Conservation (phyloP, 352 stramenopile genomes). For the Globisporangium spinosum region DNA sequence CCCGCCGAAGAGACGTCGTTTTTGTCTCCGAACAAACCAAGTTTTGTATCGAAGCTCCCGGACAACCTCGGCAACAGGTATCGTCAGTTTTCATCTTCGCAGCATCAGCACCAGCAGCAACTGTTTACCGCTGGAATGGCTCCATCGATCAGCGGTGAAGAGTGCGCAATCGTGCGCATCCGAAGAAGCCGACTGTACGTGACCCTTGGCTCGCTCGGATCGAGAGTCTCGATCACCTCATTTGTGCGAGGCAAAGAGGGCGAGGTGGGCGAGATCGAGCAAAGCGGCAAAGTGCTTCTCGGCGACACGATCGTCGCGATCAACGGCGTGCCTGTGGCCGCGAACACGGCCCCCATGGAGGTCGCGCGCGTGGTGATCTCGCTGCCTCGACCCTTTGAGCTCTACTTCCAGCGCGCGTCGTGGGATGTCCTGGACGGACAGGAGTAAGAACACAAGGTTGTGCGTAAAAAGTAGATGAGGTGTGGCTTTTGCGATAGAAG, state of each 20-base stretch:
- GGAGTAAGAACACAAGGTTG: neutral
- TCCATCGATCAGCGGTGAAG: constrained; percentile 5
- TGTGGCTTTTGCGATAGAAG: neutral
- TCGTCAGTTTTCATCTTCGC: neutral
- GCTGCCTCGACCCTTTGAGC: constrained; percentile 37
- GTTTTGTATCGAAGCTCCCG: constrained; percentile 23
- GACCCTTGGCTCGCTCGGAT: constrained; percentile 49
- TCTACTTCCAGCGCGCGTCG: constrained; percentile 60
- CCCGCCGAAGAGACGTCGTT: constrained; percentile 33
- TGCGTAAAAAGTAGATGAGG: neutral
- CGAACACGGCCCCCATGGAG: constrained; percentile 31
- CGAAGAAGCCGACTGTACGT: constrained; percentile 42
- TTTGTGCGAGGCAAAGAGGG: constrained; percentile 52
- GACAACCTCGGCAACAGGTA: constrained; percentile 7
- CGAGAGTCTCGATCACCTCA: constrained; percentile 52
- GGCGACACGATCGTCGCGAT: constrained; percentile 65
- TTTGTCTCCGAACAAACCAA: constrained; percentile 39
- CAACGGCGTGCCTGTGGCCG: constrained; percentile 27
- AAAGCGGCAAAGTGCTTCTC: constrained; percentile 59
- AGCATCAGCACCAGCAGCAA: neutral
- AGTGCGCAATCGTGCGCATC: constrained; percentile 38
- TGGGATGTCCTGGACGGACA: constrained; percentile 49
- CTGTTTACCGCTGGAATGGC: neutral
- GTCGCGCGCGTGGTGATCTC: constrained; percentile 45
- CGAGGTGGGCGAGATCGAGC: constrained; percentile 56